Conservation (phyloP, 164 flowering plant genomes). For the Liriodendron chinense region DNA sequence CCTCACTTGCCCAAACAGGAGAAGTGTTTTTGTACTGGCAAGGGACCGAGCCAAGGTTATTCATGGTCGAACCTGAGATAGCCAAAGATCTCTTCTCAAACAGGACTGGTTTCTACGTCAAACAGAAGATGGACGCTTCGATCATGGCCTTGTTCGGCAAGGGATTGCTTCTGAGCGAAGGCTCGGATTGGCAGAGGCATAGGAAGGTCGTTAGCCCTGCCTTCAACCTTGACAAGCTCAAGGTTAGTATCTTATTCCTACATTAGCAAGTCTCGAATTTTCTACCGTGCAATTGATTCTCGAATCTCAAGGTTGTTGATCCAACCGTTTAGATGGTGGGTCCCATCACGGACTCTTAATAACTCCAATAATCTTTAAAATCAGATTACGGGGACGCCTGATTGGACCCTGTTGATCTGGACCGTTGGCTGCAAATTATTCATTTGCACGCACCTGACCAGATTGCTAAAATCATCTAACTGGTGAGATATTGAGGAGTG, state of each 20-base stretch:
- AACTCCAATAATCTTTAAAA: too few relatives aligned
- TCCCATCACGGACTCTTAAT: too few relatives aligned
- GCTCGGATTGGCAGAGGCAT: constrained; percentile 32
- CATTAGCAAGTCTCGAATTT: too few relatives aligned
- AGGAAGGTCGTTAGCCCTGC: constrained; percentile 29
- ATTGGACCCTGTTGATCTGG: too few relatives aligned
- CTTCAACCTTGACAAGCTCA: constrained; percentile 32
- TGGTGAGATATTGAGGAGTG: too few relatives aligned
- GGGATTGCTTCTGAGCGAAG: constrained; percentile 19
- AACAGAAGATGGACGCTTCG: constrained; percentile 10
- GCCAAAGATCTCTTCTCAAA: constrained; percentile 28
- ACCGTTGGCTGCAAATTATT: too few relatives aligned
- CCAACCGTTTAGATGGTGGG: too few relatives aligned
- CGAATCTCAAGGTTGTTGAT: too few relatives aligned
- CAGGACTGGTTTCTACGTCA: constrained; percentile 26
- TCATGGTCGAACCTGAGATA: constrained; percentile 24
- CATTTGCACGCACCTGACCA: too few relatives aligned
- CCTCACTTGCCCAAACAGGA: constrained; percentile 17
- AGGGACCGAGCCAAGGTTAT: constrained; percentile 30
- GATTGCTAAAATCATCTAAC: too few relatives aligned
- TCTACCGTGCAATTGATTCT: too few relatives aligned
- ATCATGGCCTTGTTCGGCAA: constrained; percentile 19
- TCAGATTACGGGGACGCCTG: too few relatives aligned
- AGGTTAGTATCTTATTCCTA: constrained; percentile 11
- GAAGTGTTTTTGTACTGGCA: constrained; percentile 31